A percentile compares a stretch with the other conserved stretches of the same genome.
These are phyloP conservation scores for Colletotrichum sp. DNA, from an alignment of 2,329 filamentous ascomycete species.

Conservation along the genomic window DNA sequence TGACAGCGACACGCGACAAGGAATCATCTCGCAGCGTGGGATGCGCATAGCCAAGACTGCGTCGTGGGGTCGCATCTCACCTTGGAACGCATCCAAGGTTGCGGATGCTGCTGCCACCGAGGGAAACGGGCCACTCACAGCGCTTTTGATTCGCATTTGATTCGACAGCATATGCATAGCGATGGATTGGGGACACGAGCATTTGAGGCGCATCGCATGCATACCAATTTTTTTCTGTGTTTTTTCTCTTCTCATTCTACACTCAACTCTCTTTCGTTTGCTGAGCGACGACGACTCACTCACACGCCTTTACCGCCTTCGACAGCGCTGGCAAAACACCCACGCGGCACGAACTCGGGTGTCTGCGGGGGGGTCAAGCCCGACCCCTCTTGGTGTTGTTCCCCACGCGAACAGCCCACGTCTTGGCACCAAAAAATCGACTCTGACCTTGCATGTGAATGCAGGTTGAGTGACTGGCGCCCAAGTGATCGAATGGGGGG, in stretches of 20 bases:
- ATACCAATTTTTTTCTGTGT: neutral
- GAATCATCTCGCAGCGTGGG: neutral
- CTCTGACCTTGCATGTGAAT: constrained; percentile 13
- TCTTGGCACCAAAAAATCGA: constrained; percentile 3
- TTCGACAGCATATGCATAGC: constrained; percentile 21
- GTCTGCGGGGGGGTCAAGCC: neutral
- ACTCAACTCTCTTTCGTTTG: neutral
- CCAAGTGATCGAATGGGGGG: constrained; percentile 2
- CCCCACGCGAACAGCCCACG: neutral
- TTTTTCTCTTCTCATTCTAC: neutral
- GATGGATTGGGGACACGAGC: constrained; percentile 9
- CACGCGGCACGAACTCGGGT: constrained; percentile 6
- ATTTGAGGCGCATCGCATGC: constrained; percentile 14
- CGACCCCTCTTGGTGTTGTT: neutral
- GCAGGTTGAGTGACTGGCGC: constrained; percentile 11
- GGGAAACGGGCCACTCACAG: neutral
- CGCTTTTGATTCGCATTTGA: neutral
- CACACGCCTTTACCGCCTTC: neutral
- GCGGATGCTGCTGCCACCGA: neutral
- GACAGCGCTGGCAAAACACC: neutral
- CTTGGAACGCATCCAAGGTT: neutral
- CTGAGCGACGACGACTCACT: neutral
- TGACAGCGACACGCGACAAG: constrained; percentile 7
- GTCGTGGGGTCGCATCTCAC: neutral
- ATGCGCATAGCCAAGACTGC: neutral